Base-by-base conservation (phyloP, 495 filamentous ascomycete genomes). In the Podospora pseudocomata region DNA sequence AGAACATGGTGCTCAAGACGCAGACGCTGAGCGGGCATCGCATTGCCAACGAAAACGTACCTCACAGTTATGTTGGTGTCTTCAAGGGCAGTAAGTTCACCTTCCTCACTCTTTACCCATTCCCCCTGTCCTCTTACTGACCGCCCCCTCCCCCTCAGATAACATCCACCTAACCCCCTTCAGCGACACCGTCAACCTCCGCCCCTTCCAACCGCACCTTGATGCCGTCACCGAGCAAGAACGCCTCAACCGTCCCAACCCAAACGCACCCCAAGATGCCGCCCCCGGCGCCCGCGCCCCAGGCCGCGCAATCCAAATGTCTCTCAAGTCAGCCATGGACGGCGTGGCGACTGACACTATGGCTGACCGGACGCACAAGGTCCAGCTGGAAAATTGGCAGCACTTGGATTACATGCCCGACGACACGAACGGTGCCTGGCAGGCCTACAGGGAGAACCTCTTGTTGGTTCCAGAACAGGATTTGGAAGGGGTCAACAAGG, bases 251-350 rank as follows among this genome's bases (percentile, higher is more conserved):
- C 79, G 78, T 5, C 73, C 73, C 16, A 61, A 67, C 61, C 66
- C 73, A 16, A 70, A 61, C 60, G 74, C 57, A 7, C 55, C 62
- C 15, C 4, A 60, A 18, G 72, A 56, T 26, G 1, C 65, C 63
- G 63, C 18, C 49, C 56, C 70, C 5, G 66, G 64, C 30, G 67
- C 68, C n/a, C 67, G 70, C 18, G 28, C 65, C 0, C 72, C 65
- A 9, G 78, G 71, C 18, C 79, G 80, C 58, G 82, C 82, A 6
- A 84, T 84, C 72, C 81, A 83, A 74, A 84, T 84, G 82, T 80
- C 81, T 18, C 81, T 84, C 68, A 84, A 84, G 65, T 80, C 80
- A 18, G 78, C 78, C 57, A 73, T 77, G 58, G 80, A 78, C 28
- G 80, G 77, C 32, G 66, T 76, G 2, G 67, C 73, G 18, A 79